These are phyloP conservation scores for Solanum virginianum DNA, from an alignment of 257 asterid genomes.

Conservation along the genomic window DNA sequence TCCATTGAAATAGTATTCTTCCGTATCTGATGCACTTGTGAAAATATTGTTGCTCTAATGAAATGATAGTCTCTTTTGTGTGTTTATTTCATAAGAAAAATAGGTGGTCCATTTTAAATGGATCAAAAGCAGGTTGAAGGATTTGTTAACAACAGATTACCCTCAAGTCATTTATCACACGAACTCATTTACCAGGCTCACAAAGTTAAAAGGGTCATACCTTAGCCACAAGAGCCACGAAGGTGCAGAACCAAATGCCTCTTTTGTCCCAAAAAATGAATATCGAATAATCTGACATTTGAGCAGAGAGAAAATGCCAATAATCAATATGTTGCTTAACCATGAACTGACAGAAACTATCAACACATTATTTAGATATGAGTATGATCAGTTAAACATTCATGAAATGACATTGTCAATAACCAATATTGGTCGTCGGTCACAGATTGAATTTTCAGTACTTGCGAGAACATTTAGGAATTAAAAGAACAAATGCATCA, in stretches of 20 bases:
- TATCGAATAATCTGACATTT: constrained; percentile 41
- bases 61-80: not conserved
- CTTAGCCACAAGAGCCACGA: constrained; percentile 83
- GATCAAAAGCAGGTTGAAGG: not conserved
- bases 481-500: not conserved
- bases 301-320: not conserved
- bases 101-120: not conserved
- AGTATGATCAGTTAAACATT: not conserved
- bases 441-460: not conserved
- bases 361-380: not conserved
- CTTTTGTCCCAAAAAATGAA: constrained; percentile 83
- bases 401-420: not conserved
- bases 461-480: not conserved
- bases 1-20: too few species aligned
- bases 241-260: constrained; percentile 67
- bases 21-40: not conserved
- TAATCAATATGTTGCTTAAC: not conserved
- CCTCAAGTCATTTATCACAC: not conserved
- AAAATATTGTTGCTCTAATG: not conserved
- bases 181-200: not conserved
- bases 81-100: not conserved
- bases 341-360: not conserved
- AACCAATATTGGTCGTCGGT: not conserved
- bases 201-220: constrained; percentile 1
- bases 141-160: not conserved